Conservation (phyloP, 148 eudicot genomes). For the Beta vulgaris region DNA sequence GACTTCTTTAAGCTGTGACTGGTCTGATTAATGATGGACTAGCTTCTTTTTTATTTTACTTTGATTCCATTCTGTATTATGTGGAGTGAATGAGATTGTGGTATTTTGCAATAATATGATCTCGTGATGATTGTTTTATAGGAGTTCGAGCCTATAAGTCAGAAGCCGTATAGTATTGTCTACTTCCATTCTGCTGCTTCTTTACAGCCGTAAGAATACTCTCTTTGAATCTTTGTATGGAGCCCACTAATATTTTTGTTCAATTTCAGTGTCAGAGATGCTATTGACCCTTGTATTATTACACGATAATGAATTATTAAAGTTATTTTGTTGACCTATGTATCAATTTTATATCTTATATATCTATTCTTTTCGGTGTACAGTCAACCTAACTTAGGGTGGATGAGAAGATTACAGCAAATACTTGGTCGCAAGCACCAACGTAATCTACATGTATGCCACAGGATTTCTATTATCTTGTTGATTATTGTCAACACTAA, state of each 20-base stretch:
- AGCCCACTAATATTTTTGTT: no score
- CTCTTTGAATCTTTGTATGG: constrained; percentile 8
- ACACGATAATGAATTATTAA: no score
- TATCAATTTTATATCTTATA: neutral
- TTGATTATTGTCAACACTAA: neutral
- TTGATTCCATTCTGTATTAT: neutral
- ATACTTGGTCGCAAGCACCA: constrained; percentile 96
- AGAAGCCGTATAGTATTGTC: constrained; percentile 90
- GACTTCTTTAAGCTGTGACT: constrained; percentile 7
- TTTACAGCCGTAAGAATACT: constrained; percentile 70
- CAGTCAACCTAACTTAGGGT: constrained; percentile 97
- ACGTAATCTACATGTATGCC: constrained; percentile 85
- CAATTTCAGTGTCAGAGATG: no score
- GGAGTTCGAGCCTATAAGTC: constrained; percentile 96
- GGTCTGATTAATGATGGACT: neutral
- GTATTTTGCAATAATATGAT: constrained; percentile 5
- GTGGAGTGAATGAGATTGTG: neutral
- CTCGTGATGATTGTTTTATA: constrained; percentile 38
- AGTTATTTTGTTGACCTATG: neutral
- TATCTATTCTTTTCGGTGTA: constrained; percentile 11
- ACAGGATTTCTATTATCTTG: neutral
- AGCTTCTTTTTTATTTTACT: neutral
- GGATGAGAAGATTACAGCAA: constrained; percentile 89
- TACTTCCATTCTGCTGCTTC: constrained; percentile 99
- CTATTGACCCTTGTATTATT: neutral